Evolutionary conservation across 2,329 filamentous ascomycete genomes (phyloP), one percentile per base, ranked within the genome.

Genomic region (Cladorrhinum sp.): DNA sequence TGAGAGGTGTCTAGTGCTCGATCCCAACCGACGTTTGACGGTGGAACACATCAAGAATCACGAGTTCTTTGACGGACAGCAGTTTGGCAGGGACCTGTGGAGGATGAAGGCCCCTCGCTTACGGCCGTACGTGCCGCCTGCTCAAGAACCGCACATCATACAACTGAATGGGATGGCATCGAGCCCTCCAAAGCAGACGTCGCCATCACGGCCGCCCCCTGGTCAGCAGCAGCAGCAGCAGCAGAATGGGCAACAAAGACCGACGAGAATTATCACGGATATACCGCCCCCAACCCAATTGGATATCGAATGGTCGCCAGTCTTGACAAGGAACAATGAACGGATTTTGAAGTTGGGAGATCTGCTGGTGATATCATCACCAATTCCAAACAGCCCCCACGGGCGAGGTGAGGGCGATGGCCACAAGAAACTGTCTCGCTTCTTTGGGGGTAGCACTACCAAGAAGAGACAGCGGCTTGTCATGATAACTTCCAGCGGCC

Each of bases 11-110:
- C 80, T 99, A 14, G 94, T 99, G 1, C 79, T 97, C 39, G 95
- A 99, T 67, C 95, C 95, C 0, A 79, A 88, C 18, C 87, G 88
- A 65, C 86, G 95, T 64, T 78, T 99, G 39, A 94, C 91, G 0
- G 90, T 98, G 61, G 95, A 99, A 72, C 92, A 99, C 73, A 96
- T 98, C 72, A 96, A 96, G 74, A 96, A 93, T 66, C 95, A 99
- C 72, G 86, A 91, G 68, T 99, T 99, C 74, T 99, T 99, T 71
- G 88, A 93, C 39, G 92, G 92, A 1, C 86, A 96, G 42, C 79
- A 80, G 49, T 97, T 95, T 82, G 93, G 95, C 52, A 89, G 90
- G 70, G 82, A 82, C 8, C 75, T 99, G 26, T 99, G 95, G 95
- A 91, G 90, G 71, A 86, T 88, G 67, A 96, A 96, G 71, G 91